Evolutionary conservation across 371 early-diverging fungal species (phyloP).

Genomic region (Capniomyces stellatus): DNA sequence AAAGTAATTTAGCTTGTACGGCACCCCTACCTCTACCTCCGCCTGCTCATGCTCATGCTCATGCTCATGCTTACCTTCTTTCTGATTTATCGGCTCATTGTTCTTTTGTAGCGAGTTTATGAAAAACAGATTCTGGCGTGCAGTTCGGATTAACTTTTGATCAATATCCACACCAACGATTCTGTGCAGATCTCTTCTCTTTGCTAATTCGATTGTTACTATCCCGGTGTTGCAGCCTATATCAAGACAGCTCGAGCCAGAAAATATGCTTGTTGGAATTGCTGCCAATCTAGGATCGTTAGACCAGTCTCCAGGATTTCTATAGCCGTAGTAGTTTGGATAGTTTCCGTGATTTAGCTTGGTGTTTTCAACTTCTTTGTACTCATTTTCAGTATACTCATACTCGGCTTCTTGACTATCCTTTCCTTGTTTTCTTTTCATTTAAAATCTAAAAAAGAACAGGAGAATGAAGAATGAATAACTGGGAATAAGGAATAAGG

Average conservation of each 20-base stretch:
- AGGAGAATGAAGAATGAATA: too few species aligned
- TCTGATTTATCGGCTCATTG: constrained; percentile 14
- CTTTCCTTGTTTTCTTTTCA: too few species aligned
- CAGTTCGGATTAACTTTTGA: constrained; percentile 37
- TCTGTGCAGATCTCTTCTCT: constrained; percentile 22
- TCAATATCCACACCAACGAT: constrained; percentile 69
- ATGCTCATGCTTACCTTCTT: constrained; percentile 7
- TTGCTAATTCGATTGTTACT: constrained; percentile 35
- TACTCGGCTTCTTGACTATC: too few species aligned
- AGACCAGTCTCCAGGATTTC: neutral
- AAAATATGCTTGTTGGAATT: constrained; percentile 32
- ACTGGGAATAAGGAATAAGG: too few species aligned
- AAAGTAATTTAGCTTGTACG: constrained; percentile 26
- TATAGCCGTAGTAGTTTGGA: constrained; percentile 9
- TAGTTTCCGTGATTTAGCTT: constrained; percentile 5
- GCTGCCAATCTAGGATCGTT: constrained; percentile 42
- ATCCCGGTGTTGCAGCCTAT: constrained; percentile 73
- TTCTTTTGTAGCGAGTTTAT: constrained; percentile 23
- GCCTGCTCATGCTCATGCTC: constrained; percentile 17
- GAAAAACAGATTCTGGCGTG: constrained; percentile 27
- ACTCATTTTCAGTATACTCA: too few species aligned
- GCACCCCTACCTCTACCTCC: neutral
- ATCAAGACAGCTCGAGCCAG: constrained; percentile 44
- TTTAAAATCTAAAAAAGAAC: too few species aligned
- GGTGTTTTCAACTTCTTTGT: too few species aligned